These are phyloP conservation scores for Venturia carpophila DNA, from an alignment of 2,329 filamentous ascomycete genomes.

Conservation along the genomic window DNA sequence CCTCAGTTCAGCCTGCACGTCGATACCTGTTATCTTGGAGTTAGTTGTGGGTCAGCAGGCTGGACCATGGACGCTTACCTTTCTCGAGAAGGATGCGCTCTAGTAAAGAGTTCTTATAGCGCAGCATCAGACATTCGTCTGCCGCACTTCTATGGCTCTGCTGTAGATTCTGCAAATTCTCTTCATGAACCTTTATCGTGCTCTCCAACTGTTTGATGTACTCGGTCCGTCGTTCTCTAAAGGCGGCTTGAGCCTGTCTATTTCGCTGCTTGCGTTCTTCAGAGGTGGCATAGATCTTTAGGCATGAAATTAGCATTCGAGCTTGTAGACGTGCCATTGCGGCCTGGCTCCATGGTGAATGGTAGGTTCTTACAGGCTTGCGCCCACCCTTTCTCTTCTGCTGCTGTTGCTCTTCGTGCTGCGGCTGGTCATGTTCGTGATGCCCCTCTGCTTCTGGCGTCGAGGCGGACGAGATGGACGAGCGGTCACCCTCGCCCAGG, in stretches of 20 bases:
- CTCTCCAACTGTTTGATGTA: slow-evolving; percentile 99
- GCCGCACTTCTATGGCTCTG: slow-evolving; percentile 89
- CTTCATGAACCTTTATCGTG: slow-evolving; percentile 94
- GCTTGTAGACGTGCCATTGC: slow-evolving; percentile 19
- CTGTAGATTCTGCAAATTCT: slow-evolving; percentile 84
- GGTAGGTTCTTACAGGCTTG: slow-evolving; percentile 78
- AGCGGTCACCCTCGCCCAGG: slow-evolving; percentile 28
- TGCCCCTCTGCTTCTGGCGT: slow-evolving; percentile 40
- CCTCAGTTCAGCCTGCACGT: slow-evolving; percentile 91
- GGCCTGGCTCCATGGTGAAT: slow-evolving; percentile 16
- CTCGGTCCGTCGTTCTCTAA: slow-evolving; percentile 91
- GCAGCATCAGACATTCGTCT: slow-evolving; percentile 95
- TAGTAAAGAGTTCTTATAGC: slow-evolving; percentile 95
- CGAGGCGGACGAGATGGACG: slow-evolving; percentile 41
- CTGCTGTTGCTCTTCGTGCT: slow-evolving; percentile 39
- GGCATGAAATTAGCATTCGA: slow-evolving; percentile 24
- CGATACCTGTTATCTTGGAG: slow-evolving; percentile 58
- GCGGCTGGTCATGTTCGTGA: slow-evolving; percentile 26
- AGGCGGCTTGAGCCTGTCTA: slow-evolving; percentile 92
- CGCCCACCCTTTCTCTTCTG: slow-evolving; percentile 96
- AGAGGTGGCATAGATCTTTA: slow-evolving; percentile 93
- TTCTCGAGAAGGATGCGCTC: slow-evolving; percentile 95
- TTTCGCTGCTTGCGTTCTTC: slow-evolving; percentile 98
- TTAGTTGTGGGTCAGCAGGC: slow-evolving; percentile 13
- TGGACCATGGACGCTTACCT: slow-evolving; percentile 46